Base-by-base conservation (phyloP, 192 early-diverging fungal genomes). In the Haplosporangium gracile region DNA sequence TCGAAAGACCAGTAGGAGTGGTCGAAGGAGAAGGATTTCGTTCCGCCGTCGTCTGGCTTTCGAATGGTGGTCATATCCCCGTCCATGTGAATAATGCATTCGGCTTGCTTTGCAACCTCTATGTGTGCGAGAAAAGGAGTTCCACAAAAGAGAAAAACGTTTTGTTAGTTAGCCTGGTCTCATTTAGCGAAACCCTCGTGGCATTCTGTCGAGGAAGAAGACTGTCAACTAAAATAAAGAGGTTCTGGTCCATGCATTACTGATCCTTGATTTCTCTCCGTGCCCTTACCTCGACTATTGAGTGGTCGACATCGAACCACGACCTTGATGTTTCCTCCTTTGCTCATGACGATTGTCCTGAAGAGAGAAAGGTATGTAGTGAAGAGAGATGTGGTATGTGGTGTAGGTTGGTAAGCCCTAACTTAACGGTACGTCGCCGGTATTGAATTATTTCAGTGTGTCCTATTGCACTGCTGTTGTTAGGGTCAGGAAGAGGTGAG, bases 1-100 rank as follows among this genome's bases (percentile, higher is more conserved):
- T 95, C 94, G 26, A 89, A 95, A 2, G 96, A 94, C 96, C 96
- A 97, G 89, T 96, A 98, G n/a, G 95, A 97, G 72, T 95, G 91
- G 87, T 98, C 97, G 85, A 96, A 98, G 7, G 93, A 95, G 87
- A 96, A 98, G 11, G 92, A 82, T 80, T 94, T 94, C 43, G 86
- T 36, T 74, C 88, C 88, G 36, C 91, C 90, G 3, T 73, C 82
- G 39, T 89, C 84, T 47, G 94, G 91, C 77, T 88, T 89, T 18
- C 82, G 82, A 32, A 96, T 90, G 65, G 90, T 92, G 7, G 95
- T 95, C 89, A 95, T 95, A 80, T 94, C 83, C 15, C 93, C 95
- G 18, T 91, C 89, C 95, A 96, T 95, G 15, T 93, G 89, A 78
- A 96, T 93, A 24, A 95, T 89, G 65, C 90, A 88, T 78, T 90